A percentile compares a stretch with the other conserved stretches of the same genome.
Evolutionary conservation across 768 basidiomycete genomes (phyloP).

Genomic region (Lyophyllum decastes): DNA sequence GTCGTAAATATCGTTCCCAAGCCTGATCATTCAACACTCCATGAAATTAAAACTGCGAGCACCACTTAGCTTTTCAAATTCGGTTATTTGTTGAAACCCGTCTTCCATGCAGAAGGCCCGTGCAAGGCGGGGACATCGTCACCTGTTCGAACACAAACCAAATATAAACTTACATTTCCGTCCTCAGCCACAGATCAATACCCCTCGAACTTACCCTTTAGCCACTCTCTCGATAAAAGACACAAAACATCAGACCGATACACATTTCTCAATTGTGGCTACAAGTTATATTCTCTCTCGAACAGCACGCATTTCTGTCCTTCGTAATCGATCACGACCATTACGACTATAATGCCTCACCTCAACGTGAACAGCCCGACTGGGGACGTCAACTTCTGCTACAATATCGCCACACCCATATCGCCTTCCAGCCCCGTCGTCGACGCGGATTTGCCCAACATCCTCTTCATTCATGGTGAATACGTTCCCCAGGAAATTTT

Average conservation of each 20-base stretch:
- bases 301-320: not conserved
- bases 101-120: not conserved
- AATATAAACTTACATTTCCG: not conserved
- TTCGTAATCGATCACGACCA: not conserved
- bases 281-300: not conserved
- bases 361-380: slow-evolving; percentile 29
- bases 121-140: not conserved
- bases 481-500: slow-evolving; percentile 34
- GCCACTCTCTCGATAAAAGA: not conserved
- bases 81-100: not conserved
- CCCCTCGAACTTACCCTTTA: not conserved
- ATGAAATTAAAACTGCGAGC: no score
- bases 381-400: slow-evolving; percentile 31
- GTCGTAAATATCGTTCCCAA: no score
- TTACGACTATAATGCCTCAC: slow-evolving; percentile 27
- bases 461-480: slow-evolving; percentile 39
- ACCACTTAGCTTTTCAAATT: not conserved
- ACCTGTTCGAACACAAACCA: not conserved
- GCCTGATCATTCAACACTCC: no score
- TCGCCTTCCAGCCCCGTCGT: slow-evolving; percentile 29
- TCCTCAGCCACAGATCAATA: not conserved
- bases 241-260: not conserved
- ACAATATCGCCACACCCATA: slow-evolving; percentile 39
- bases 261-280: not conserved
- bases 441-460: slow-evolving; percentile 32